phyloP scores from a whole-genome alignment of 768 basidiomycete species.

The Pleurotus giganteus region DNA sequence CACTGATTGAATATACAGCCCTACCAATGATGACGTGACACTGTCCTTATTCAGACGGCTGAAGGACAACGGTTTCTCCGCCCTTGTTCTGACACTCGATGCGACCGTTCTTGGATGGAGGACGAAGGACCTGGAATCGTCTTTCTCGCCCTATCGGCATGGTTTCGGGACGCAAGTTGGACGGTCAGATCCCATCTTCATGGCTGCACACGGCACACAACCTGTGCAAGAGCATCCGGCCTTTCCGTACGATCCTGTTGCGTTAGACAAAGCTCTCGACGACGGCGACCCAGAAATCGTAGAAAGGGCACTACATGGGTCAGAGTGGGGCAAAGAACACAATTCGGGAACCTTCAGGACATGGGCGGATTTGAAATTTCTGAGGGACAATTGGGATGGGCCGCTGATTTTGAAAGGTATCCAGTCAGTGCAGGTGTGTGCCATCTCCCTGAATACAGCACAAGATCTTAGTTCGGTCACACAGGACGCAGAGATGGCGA shows the following conservation, averaged over 20 bases:
- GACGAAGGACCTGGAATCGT: conserved; percentile 62
- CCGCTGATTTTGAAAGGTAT: conserved; percentile 78
- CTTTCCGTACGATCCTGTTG: conserved; percentile 59
- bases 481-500: conserved; percentile 65
- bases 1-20: conserved; percentile 19
- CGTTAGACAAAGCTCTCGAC: conserved; percentile 36
- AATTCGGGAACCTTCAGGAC: conserved; percentile 59
- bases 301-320: conserved; percentile 46
- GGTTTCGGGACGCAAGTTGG: conserved; percentile 67
- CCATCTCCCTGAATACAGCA: neutral
- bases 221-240: conserved; percentile 38
- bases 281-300: conserved; percentile 46
- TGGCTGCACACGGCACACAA: conserved; percentile 49
- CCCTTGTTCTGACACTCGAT: conserved; percentile 80
- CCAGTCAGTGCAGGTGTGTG: conserved; percentile 47
- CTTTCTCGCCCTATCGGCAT: conserved; percentile 58
- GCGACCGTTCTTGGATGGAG: conserved; percentile 73
- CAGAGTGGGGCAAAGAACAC: conserved; percentile 59
- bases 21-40: conserved; percentile 53
- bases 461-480: neutral
- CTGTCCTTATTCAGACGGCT: conserved; percentile 63
- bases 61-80: conserved; percentile 61
- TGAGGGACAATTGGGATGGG: conserved; percentile 76
- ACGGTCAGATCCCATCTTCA: conserved; percentile 74
- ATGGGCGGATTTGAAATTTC: conserved; percentile 70